Percentiles rank a stretch among this genome's conserved stretches.
Evolutionary conservation across 805 yeast genomes (phyloP).

Genomic region (Candida anglica): DNA sequence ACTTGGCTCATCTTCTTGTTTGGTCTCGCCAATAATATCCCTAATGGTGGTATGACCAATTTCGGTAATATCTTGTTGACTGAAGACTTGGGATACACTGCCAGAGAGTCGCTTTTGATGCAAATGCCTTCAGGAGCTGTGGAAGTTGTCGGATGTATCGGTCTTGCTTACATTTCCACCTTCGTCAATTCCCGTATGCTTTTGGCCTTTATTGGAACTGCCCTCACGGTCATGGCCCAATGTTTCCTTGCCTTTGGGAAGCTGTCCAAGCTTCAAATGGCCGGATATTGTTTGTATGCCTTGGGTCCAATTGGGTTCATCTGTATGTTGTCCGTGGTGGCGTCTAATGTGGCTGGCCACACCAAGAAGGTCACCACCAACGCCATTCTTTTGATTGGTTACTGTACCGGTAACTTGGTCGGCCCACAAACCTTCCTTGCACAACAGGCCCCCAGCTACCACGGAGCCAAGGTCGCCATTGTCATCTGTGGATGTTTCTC

Average conservation of each 20-base stretch:
- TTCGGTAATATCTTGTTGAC: constrained; percentile 23
- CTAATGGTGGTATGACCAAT: constrained; percentile 36
- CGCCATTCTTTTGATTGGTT: constrained; percentile 22
- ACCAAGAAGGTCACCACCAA: constrained; percentile 23
- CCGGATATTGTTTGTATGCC: constrained; percentile 26
- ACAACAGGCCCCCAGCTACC: constrained; percentile 21
- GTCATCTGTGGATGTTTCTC: constrained; percentile 11
- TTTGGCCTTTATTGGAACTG: constrained; percentile 18
- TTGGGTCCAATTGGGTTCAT: constrained; percentile 24
- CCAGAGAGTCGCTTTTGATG: constrained; percentile 22
- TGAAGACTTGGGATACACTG: constrained; percentile 15
- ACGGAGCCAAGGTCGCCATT: constrained; percentile 19
- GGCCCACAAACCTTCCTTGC: constrained; percentile 25
- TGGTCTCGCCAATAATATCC: constrained; percentile 27
- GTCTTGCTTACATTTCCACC: constrained; percentile 11
- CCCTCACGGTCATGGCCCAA: constrained; percentile 15
- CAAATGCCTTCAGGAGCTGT: constrained; percentile 36
- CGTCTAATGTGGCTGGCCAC: constrained; percentile 21
- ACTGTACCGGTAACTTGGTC: constrained; percentile 24
- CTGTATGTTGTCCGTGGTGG: constrained; percentile 15
- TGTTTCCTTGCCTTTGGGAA: constrained; percentile 30
- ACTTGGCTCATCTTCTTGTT: constrained; percentile 45
- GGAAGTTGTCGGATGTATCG: constrained; percentile 22
- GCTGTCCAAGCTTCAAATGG: constrained; percentile 17
- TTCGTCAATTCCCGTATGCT: constrained; percentile 19